These are phyloP conservation scores for Aspergillus indologenus DNA, from an alignment of 495 filamentous ascomycete species.

Conservation along the genomic window DNA sequence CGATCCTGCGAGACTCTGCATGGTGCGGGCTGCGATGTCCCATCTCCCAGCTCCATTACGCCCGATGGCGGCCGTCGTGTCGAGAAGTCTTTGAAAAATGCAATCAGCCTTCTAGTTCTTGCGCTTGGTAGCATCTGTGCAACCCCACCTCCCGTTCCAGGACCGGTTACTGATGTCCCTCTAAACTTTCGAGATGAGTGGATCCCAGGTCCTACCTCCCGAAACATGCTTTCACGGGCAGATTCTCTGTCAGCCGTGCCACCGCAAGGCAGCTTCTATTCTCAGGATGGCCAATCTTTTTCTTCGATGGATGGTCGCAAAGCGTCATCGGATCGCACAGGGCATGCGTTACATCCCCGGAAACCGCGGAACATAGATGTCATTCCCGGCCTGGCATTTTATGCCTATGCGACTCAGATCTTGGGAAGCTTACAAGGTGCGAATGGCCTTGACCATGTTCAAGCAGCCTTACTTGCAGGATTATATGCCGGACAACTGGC, in stretches of 20 bases:
- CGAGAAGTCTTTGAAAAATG: slow-evolving; percentile 55
- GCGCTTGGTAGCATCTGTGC: slow-evolving; percentile 83
- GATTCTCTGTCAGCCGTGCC: slow-evolving; percentile 26
- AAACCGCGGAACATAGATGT: slow-evolving; percentile 69
- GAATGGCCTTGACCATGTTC: slow-evolving; percentile 75
- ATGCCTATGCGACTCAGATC: slow-evolving; percentile 82
- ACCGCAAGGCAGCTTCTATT: slow-evolving; percentile 22
- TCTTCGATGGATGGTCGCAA: slow-evolving; percentile 18
- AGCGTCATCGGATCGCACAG: slow-evolving; percentile 16
- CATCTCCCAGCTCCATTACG: slow-evolving; percentile 12
- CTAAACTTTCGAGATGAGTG: slow-evolving; percentile 29
- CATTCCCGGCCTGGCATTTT: slow-evolving; percentile 87
- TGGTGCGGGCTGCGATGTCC: slow-evolving; percentile 24
- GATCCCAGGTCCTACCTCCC: slow-evolving; percentile 26
- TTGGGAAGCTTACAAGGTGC: slow-evolving; percentile 75
- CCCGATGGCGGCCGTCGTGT: slow-evolving; percentile 21
- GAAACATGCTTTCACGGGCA: slow-evolving; percentile 28
- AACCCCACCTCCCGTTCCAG: slow-evolving; percentile 56
- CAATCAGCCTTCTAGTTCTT: slow-evolving; percentile 75
- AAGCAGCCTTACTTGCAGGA: slow-evolving; percentile 82
- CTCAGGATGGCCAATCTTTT: slow-evolving; percentile 24
- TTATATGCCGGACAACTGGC: slow-evolving; percentile 86
- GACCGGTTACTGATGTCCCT: slow-evolving; percentile 41
- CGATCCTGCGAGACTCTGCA: slow-evolving; percentile 36
- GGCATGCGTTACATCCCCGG: slow-evolving; percentile 10